These are phyloP conservation scores for Rhododendron ferrugineum DNA, from an alignment of 148 eudicot species.

Conservation along the genomic window DNA sequence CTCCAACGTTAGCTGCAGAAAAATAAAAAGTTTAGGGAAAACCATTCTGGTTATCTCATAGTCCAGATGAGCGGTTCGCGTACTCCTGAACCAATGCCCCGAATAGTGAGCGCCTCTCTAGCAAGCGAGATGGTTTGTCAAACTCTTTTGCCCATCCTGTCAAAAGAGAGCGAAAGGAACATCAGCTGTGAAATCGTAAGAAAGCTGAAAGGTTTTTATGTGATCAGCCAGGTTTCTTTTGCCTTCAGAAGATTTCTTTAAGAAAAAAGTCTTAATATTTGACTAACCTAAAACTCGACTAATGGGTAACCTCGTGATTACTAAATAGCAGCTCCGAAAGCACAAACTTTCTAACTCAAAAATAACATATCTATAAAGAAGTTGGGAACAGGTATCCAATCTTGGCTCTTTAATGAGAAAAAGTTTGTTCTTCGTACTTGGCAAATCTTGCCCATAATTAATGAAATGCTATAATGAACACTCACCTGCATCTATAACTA, in stretches of 20 bases:
- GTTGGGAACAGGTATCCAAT: no score
- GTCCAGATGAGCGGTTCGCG: conserved; percentile 65
- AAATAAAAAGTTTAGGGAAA: neutral
- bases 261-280: no score
- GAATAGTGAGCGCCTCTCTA: conserved; percentile 71
- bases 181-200: neutral
- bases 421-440: neutral
- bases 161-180: neutral
- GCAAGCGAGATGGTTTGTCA: conserved; percentile 66
- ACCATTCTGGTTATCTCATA: conserved; percentile 21
- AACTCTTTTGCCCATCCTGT: conserved; percentile 82
- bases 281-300: no score
- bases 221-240: neutral
- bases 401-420: no score
- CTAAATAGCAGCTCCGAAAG: no score
- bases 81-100: conserved; percentile 95
- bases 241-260: neutral
- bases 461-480: neutral
- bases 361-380: no score
- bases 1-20: conserved; percentile 5
- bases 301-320: no score
- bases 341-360: no score
- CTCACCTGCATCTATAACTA: conserved; percentile 84
- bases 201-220: neutral
- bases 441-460: neutral